phyloP scores from a whole-genome alignment of 1,284 basidiomycete genomes.

The Athelia sp. region DNA sequence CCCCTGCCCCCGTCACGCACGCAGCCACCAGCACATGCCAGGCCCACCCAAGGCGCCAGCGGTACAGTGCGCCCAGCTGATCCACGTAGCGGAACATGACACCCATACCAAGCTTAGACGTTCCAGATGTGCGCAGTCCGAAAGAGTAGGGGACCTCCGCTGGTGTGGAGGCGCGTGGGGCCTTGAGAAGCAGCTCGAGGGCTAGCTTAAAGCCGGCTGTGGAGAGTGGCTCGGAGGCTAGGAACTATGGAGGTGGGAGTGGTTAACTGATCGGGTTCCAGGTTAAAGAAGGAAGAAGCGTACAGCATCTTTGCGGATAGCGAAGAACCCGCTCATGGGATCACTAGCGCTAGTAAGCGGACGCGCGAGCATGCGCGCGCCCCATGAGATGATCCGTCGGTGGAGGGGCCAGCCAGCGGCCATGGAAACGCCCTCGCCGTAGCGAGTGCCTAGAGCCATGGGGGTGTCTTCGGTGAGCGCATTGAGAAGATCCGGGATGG shows the following conservation, averaged over 20 bases:
- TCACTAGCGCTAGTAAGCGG: conserved; percentile 36
- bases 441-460: conserved; percentile 39
- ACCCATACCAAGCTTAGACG: conserved; percentile 26
- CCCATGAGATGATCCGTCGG: conserved; percentile 35
- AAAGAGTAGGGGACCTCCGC: conserved; percentile 29
- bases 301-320: conserved; percentile 32
- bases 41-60: conserved; percentile 9
- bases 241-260: neutral
- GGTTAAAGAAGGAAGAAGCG: conserved; percentile 9
- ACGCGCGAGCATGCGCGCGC: conserved; percentile 35
- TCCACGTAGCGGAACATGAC: conserved; percentile 27
- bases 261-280: neutral
- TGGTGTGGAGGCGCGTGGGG: conserved; percentile 16
- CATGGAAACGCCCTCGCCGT: conserved; percentile 36
- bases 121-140: conserved; percentile 25
- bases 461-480: conserved; percentile 24
- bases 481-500: conserved; percentile 31
- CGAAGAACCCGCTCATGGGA: conserved; percentile 44
- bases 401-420: conserved; percentile 40
- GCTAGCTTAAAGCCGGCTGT: conserved; percentile 29
- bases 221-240: conserved; percentile 16
- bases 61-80: conserved; percentile 28
- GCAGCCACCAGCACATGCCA: too few species aligned
- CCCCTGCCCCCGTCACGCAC: too few species aligned
- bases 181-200: conserved; percentile 28